A percentile compares a stretch with the other conserved stretches of the same genome.
Conservation (phyloP, 1,284 basidiomycete genomes). For the Neonothopanus nambi region DNA sequence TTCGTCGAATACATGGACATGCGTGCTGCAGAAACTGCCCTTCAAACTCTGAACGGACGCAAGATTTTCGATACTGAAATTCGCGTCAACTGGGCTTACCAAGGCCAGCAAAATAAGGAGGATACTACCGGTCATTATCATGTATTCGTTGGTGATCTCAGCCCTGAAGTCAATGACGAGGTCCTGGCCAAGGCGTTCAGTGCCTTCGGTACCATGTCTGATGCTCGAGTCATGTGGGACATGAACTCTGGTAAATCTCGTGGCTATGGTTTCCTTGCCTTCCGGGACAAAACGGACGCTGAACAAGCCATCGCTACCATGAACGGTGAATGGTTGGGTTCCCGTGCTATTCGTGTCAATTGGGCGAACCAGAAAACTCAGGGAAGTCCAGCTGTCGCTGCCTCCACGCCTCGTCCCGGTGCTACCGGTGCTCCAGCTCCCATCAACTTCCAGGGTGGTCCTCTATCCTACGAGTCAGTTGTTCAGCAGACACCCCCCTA, state of each 20-base stretch:
- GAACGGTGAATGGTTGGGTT: conserved; percentile 99
- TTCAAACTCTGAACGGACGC: conserved; percentile 95
- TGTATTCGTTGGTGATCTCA: conserved; percentile 97
- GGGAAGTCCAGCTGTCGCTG: conserved; percentile 39
- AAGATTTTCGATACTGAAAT: conserved; percentile 99
- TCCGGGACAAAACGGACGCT: conserved; percentile 95
- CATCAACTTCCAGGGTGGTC: conserved; percentile 84
- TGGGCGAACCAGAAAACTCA: conserved; percentile 99
- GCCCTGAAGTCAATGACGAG: conserved; percentile 98
- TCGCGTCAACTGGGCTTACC: conserved; percentile 97
- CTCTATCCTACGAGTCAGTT: conserved; percentile 85
- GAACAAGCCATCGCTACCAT: conserved; percentile 98
- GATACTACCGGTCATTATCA: conserved; percentile 96
- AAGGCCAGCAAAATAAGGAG: conserved; percentile 94
- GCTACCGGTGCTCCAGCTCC: conserved; percentile 64
- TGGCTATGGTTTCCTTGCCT: conserved; percentile 91
- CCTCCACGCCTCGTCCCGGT: conserved; percentile 29
- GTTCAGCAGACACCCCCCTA: conserved; percentile 87
- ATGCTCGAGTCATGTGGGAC: conserved; percentile 99
- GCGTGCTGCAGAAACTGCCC: conserved; percentile 94
- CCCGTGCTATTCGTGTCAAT: conserved; percentile 96
- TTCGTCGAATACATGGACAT: conserved; percentile 98
- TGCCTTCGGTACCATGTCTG: conserved; percentile 92
- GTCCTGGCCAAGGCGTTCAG: conserved; percentile 94
- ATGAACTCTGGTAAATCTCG: conserved; percentile 98